These are phyloP conservation scores for Mortierella sp. DNA, from an alignment of 371 early-diverging fungal species.

Conservation along the genomic window DNA sequence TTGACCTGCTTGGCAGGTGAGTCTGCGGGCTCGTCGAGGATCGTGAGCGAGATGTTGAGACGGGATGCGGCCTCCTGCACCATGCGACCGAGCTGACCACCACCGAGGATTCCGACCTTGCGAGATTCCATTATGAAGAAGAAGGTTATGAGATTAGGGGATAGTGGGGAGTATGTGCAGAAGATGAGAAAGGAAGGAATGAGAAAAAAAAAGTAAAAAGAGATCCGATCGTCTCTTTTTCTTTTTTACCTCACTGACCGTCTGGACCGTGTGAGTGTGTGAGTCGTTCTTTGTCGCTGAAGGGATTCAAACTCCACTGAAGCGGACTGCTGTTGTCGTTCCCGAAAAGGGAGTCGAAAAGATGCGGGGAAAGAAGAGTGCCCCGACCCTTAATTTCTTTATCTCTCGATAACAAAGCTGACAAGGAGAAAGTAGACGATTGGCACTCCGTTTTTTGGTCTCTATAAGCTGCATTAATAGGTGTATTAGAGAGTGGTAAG, in stretches of 20 bases:
- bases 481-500: no score
- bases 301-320: background rate
- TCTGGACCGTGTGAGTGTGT: background rate
- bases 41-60: constrained; percentile 83
- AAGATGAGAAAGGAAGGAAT: background rate
- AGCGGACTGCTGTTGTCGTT: background rate
- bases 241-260: background rate
- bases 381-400: background rate
- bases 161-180: no score
- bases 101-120: constrained; percentile 79
- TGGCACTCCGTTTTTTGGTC: no score
- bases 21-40: constrained; percentile 82
- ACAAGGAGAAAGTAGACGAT: no score
- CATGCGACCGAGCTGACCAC: constrained; percentile 98
- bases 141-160: background rate
- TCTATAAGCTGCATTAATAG: no score
- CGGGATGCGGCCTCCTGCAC: constrained; percentile 94
- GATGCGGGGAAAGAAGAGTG: constrained; percentile 9
- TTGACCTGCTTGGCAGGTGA: constrained; percentile 93
- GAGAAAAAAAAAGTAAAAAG: background rate
- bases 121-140: constrained; percentile 62
- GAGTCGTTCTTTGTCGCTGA: background rate
- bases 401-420: background rate
- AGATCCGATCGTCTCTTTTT: background rate
- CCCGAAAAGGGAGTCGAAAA: constrained; percentile 1